Evolutionary conservation across 371 early-diverging fungal species (phyloP).

Genomic region (Chytridiales sp.): DNA sequence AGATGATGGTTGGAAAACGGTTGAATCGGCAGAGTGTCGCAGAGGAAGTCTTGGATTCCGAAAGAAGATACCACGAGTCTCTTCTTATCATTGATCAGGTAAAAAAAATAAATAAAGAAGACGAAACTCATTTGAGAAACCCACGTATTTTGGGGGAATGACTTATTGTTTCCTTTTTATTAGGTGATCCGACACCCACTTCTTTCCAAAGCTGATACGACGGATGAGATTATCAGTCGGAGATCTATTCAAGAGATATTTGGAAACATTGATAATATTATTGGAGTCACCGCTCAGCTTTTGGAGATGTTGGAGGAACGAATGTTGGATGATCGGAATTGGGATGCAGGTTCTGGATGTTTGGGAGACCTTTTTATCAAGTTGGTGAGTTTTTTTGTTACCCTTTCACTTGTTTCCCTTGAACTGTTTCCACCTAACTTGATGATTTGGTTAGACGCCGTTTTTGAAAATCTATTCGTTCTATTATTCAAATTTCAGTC

Average conservation of each 20-base stretch:
- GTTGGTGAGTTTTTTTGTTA: constrained; percentile 35
- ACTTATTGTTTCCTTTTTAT: not conserved
- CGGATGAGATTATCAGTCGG: constrained; percentile 41
- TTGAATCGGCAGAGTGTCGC: constrained; percentile 56
- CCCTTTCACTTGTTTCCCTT: not conserved
- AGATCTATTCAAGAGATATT: constrained; percentile 56
- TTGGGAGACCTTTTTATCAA: constrained; percentile 69
- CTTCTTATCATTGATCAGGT: constrained; percentile 56
- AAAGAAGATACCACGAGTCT: constrained; percentile 64
- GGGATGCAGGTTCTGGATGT: constrained; percentile 53
- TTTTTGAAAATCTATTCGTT: constrained; percentile 70
- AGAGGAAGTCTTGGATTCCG: constrained; percentile 66
- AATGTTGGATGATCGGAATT: constrained; percentile 46
- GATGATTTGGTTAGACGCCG: constrained; percentile 32
- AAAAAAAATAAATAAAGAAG: too few relatives aligned
- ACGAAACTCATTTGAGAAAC: not conserved
- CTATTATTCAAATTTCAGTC: constrained; percentile 69
- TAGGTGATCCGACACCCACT: constrained; percentile 16
- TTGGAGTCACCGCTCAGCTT: constrained; percentile 62
- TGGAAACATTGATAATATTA: constrained; percentile 64
- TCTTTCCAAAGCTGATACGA: constrained; percentile 28
- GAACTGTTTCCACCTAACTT: not conserved
- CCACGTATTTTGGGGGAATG: too few relatives aligned
- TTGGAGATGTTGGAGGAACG: constrained; percentile 56
- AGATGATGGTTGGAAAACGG: too few relatives aligned